These are phyloP conservation scores for Warburgia ugandensis DNA, from an alignment of 164 flowering plant genomes.

Conservation along the genomic window DNA sequence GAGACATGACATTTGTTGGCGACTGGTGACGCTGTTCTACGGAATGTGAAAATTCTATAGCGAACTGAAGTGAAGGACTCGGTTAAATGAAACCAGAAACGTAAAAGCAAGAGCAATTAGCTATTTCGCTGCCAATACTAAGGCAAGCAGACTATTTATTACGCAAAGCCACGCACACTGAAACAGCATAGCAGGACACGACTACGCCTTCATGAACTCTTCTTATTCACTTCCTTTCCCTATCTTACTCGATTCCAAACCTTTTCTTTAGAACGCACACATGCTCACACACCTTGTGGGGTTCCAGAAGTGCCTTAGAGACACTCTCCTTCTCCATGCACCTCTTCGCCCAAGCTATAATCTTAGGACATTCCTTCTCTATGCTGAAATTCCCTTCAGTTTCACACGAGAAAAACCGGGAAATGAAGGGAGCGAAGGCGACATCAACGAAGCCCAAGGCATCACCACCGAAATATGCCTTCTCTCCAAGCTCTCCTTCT, in stretches of 20 bases:
- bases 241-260: constrained; percentile 8
- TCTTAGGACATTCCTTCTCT: constrained; percentile 13
- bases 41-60: too few species aligned
- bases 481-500: constrained; percentile 17
- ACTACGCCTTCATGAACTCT: too few species aligned
- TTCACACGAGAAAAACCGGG: constrained; percentile 11
- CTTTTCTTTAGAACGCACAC: constrained; percentile 2
- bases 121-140: too few species aligned
- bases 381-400: constrained; percentile 10
- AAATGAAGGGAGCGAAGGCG: constrained; percentile 1
- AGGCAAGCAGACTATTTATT: too few species aligned
- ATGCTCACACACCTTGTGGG: constrained; percentile 10
- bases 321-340: constrained; percentile 18
- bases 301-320: constrained; percentile 9
- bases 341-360: constrained; percentile 12
- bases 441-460: constrained; percentile 13
- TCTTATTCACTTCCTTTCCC: too few species aligned
- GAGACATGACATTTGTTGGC: too few species aligned
- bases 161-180: too few species aligned
- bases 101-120: too few species aligned
- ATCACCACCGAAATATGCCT: constrained; percentile 15
- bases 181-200: too few species aligned
- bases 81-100: too few species aligned
- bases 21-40: too few species aligned
- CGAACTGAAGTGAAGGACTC: too few species aligned